phyloP scores from a whole-genome alignment of 331 rosid species.

The Phaseolus coccineus region DNA sequence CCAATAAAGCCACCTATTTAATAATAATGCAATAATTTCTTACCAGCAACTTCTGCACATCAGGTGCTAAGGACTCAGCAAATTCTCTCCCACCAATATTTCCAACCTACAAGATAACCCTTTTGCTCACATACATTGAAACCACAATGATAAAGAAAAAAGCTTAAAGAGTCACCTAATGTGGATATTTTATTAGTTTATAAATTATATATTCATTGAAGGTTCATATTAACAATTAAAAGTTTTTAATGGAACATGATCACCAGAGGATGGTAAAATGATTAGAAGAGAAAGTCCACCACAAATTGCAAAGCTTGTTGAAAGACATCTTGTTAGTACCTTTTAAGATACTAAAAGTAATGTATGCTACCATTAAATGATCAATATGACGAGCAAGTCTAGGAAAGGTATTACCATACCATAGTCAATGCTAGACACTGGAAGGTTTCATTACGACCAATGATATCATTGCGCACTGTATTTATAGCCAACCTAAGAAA shows the following conservation, averaged over 20 bases:
- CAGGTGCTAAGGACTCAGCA: constrained; percentile 98
- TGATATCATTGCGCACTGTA: constrained; percentile 95
- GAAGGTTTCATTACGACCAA: constrained; percentile 98
- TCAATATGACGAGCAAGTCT: constrained; percentile 21
- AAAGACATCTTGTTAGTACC: constrained; percentile 1
- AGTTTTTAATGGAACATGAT: constrained; percentile 2
- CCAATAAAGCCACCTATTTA: constrained; percentile 31
- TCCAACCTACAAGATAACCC: constrained; percentile 76
- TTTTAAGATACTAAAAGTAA: constrained; percentile 1
- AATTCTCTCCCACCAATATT: constrained; percentile 99
- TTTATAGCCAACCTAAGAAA: constrained; percentile 97
- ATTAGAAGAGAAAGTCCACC: constrained; percentile 14
- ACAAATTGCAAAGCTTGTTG: constrained; percentile 10
- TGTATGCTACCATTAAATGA: not conserved
- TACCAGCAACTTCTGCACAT: constrained; percentile 96
- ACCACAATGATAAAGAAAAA: constrained; percentile 5
- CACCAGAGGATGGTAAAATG: constrained; percentile 22
- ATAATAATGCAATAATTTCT: constrained; percentile 43
- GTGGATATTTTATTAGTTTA: constrained; percentile 22
- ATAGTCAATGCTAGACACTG: constrained; percentile 97
- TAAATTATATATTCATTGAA: constrained; percentile 10
- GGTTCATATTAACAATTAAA: constrained; percentile 28
- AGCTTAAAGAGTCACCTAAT: not conserved
- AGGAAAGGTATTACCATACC: constrained; percentile 64
- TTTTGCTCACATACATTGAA: constrained; percentile 16